Conservation (phyloP, 192 early-diverging fungal species). For the Rhizoclosmatium sp. region DNA sequence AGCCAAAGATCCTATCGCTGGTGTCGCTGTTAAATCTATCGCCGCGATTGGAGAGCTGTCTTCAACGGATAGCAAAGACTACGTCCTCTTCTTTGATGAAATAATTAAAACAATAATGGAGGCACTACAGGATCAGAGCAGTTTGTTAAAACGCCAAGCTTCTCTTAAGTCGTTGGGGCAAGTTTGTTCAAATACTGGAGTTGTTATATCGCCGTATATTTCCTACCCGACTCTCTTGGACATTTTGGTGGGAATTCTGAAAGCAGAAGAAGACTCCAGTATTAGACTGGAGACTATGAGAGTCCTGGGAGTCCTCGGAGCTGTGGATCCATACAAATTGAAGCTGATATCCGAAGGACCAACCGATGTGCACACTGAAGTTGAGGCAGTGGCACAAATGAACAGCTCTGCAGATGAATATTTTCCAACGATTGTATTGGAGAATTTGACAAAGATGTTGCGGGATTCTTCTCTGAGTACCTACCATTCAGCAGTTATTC, state of each 20-base stretch:
- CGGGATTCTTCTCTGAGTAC: constrained; percentile 69
- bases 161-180: constrained; percentile 80
- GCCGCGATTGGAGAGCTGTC: constrained; percentile 75
- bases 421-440: constrained; percentile 78
- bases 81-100: constrained; percentile 72
- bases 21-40: constrained; percentile 74
- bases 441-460: constrained; percentile 77
- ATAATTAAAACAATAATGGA: constrained; percentile 74
- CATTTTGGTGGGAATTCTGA: constrained; percentile 72
- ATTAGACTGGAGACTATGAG: constrained; percentile 81
- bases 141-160: constrained; percentile 73
- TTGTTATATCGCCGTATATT: constrained; percentile 83
- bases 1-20: constrained; percentile 66
- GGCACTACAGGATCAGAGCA: constrained; percentile 78
- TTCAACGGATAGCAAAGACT: background rate
- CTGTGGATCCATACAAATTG: constrained; percentile 79
- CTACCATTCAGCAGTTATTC: constrained; percentile 75
- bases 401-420: constrained; percentile 65
- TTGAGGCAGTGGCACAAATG: background rate
- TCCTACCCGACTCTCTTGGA: constrained; percentile 78
- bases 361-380: background rate
- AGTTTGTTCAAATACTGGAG: constrained; percentile 75
- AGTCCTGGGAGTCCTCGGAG: constrained; percentile 82
- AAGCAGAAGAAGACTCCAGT: constrained; percentile 68
- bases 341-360: background rate